Evolutionary conservation across 1,284 basidiomycete species (phyloP).

Genomic region (Omphalotus olearius): DNA sequence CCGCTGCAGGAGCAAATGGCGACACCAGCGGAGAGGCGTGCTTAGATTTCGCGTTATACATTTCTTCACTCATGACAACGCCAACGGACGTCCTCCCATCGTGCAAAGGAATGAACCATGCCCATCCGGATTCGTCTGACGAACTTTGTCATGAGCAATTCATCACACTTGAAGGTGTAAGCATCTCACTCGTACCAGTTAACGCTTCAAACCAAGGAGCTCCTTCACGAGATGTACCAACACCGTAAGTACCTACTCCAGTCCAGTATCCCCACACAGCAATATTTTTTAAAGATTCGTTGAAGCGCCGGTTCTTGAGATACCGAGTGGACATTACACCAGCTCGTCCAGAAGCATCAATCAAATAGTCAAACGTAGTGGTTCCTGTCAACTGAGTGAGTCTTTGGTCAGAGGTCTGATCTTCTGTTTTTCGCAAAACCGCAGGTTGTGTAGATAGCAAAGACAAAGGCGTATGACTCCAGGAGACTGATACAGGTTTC

Average conservation of each 20-base stretch:
- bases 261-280: conserved; percentile 78
- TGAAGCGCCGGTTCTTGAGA: conserved; percentile 64
- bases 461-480: conserved; percentile 39
- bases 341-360: conserved; percentile 68
- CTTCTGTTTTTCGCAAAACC: conserved; percentile 4
- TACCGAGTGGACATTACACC: conserved; percentile 65
- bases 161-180: conserved; percentile 4
- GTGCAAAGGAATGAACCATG: conserved; percentile 75
- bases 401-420: not conserved
- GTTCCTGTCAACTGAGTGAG: conserved; percentile 30
- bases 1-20: not conserved
- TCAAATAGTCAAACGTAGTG: conserved; percentile 60
- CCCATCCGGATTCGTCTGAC: conserved; percentile 71
- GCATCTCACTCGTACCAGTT: conserved; percentile 38
- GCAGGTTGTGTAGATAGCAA: conserved; percentile 37
- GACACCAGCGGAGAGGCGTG: conserved; percentile 14
- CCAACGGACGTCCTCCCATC: conserved; percentile 67
- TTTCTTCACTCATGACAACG: conserved; percentile 63
- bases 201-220: conserved; percentile 72
- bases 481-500: conserved; percentile 46
- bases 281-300: conserved; percentile 64
- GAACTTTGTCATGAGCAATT: conserved; percentile 15
- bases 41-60: conserved; percentile 33
- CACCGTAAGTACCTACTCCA: conserved; percentile 49
- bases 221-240: conserved; percentile 50